A percentile compares a stretch with the other conserved stretches of the same genome.
Evolutionary conservation across 176 grass and related monocot species (phyloP).

Genomic region (Bolboschoenus planiculmis): DNA sequence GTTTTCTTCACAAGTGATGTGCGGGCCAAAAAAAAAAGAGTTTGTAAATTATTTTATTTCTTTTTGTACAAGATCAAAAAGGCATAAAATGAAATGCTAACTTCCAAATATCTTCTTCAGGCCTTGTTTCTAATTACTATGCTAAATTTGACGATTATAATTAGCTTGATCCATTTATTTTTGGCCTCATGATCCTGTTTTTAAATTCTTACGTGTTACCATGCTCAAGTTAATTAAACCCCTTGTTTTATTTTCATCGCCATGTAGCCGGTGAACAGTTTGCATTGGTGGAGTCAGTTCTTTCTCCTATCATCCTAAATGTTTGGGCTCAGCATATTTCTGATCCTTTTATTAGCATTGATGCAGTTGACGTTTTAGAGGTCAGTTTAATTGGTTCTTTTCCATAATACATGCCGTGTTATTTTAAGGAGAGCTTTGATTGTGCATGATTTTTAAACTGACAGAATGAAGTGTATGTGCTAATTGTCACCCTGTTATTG

Average conservation of each 20-base stretch:
- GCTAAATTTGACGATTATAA: too few species aligned
- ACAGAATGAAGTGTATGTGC: background rate
- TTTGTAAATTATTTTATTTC: background rate
- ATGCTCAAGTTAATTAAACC: slow-evolving; percentile 15
- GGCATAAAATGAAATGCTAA: background rate
- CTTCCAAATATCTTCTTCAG: background rate
- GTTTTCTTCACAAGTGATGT: background rate
- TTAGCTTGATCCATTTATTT: background rate
- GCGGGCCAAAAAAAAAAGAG: background rate
- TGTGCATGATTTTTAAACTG: background rate
- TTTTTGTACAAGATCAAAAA: background rate
- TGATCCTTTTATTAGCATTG: slow-evolving; percentile 88
- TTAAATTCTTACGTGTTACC: background rate
- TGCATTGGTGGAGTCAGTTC: slow-evolving; percentile 59
- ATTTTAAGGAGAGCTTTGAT: background rate
- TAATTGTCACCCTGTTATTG: background rate
- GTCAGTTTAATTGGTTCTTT: slow-evolving; percentile 26
- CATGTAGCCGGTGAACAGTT: slow-evolving; percentile 58
- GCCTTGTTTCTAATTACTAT: too few species aligned
- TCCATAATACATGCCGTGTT: background rate
- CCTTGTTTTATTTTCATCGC: background rate
- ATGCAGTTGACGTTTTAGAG: slow-evolving; percentile 89
- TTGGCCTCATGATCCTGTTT: background rate
- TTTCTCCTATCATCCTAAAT: slow-evolving; percentile 83
- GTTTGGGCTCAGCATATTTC: slow-evolving; percentile 80